Evolutionary conservation across 2,329 filamentous ascomycete species (phyloP), one percentile per base, ranked within the genome.

Genomic region (Cadophora malorum): DNA sequence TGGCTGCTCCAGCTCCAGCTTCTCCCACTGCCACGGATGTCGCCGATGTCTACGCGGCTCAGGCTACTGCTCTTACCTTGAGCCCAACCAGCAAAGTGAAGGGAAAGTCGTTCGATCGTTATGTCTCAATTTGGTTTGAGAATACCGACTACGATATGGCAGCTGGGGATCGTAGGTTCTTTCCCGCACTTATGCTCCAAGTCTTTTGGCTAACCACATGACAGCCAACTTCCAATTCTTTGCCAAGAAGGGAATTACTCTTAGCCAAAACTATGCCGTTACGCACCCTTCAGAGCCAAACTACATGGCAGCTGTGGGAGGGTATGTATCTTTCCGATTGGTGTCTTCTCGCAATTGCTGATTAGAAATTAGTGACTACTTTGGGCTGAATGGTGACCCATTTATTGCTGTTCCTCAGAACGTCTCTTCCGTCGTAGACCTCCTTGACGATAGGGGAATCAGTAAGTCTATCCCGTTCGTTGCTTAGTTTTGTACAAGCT

Each of bases 221-320:
- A 59, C 70, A 80, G 80, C 86, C 58, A 88, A 87, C 76, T 80
- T 90, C 23, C 77, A 80, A 50, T 88, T 80, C 80, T 80, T 91
- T 25, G 87, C 88, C 12, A 79, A 81, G 69, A 83, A 86, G 78
- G 90, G 90, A 63, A 86, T 93, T 70, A 85, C 83, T 4, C 81
- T 93, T 35, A 82, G 80, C 59, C 85, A 86, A 74, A 84, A 85
- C 79, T 86, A 83, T 68, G 90, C 83, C 23, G 80, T 91, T 49
- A 92, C 90, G 1, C 91, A 94, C 74, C 90, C 91, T 0, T 90
- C 87, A 0, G 85, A 93, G 82, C 91, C 91, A 23, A 94, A 94
- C 81, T 94, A 94, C 78, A 85, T 89, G 67, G 88, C 91, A 2
- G 78, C 86, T 0, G 85, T 90, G 56, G 86, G 85, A 38, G 91